A percentile compares a stretch with the other conserved stretches of the same genome.
Conservation (phyloP, 2,329 filamentous ascomycete genomes). For the Calonectria leucothoes region DNA sequence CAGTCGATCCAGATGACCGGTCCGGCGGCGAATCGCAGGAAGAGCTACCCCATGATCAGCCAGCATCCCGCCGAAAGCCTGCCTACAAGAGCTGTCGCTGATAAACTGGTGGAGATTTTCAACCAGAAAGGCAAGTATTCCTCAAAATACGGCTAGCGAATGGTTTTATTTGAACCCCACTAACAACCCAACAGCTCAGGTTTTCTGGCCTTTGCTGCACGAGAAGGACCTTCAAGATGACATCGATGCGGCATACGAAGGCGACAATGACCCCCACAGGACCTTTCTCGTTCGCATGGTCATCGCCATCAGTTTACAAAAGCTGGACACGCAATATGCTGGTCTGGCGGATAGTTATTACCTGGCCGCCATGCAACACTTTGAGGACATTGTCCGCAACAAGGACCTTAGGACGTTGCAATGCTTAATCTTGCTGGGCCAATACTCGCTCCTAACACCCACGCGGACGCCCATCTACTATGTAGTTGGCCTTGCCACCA, state of each 20-base stretch:
- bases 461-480: slow-evolving; percentile 95
- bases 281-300: slow-evolving; percentile 93
- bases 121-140: slow-evolving; percentile 77
- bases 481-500: slow-evolving; percentile 87
- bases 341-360: slow-evolving; percentile 96
- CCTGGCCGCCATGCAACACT: slow-evolving; percentile 84
- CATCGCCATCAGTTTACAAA: slow-evolving; percentile 94
- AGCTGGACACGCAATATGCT: slow-evolving; percentile 89
- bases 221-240: slow-evolving; percentile 82
- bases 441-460: slow-evolving; percentile 92
- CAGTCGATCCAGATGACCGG: slow-evolving; percentile 68
- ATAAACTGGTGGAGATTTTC: slow-evolving; percentile 86
- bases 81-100: slow-evolving; percentile 78
- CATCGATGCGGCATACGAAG: slow-evolving; percentile 83
- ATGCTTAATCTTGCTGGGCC: slow-evolving; percentile 86
- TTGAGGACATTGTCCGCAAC: slow-evolving; percentile 85
- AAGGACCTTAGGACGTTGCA: slow-evolving; percentile 93
- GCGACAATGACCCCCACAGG: slow-evolving; percentile 81
- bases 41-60: slow-evolving; percentile 92
- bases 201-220: slow-evolving; percentile 88
- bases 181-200: slow-evolving; percentile 71
- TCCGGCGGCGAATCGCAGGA: slow-evolving; percentile 72
- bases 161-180: slow-evolving; percentile 3
- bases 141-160: neutral
- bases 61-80: slow-evolving; percentile 81